Evolutionary conservation across 768 basidiomycete species (phyloP).

Genomic region (Podaxis mareebaensis): DNA sequence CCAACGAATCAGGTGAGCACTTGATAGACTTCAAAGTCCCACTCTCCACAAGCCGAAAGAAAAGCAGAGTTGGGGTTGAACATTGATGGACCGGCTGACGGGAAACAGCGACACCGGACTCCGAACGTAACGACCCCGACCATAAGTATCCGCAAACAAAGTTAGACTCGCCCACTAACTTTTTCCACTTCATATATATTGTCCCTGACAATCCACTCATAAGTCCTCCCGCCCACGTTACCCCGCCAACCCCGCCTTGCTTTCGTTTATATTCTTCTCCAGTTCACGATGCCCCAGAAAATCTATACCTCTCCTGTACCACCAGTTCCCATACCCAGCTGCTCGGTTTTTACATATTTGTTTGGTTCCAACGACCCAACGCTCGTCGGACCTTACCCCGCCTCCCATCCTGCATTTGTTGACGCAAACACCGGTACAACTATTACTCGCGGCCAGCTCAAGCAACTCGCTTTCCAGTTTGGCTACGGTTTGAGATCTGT

Average conservation of each 20-base stretch:
- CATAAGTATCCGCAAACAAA: too few relatives aligned
- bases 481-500: conserved; percentile 53
- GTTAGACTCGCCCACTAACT: too few relatives aligned
- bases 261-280: conserved; percentile 8
- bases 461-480: conserved; percentile 53
- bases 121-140: neutral
- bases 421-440: conserved; percentile 61
- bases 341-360: conserved; percentile 52
- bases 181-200: neutral
- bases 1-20: neutral
- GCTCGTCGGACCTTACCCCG: conserved; percentile 32
- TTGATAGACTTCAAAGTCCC: neutral
- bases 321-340: conserved; percentile 34
- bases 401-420: conserved; percentile 54
- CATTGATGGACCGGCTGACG: neutral
- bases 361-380: conserved; percentile 33
- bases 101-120: neutral
- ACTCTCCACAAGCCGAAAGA: neutral
- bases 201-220: neutral
- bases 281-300: conserved; percentile 34
- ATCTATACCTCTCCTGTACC: conserved; percentile 50
- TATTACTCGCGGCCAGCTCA: conserved; percentile 56
- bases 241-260: neutral
- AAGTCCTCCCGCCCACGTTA: neutral
- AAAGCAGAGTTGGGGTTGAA: neutral